These are phyloP conservation scores for Neostapfia colusana DNA, from an alignment of 176 grass and related monocot species.

Conservation along the genomic window DNA sequence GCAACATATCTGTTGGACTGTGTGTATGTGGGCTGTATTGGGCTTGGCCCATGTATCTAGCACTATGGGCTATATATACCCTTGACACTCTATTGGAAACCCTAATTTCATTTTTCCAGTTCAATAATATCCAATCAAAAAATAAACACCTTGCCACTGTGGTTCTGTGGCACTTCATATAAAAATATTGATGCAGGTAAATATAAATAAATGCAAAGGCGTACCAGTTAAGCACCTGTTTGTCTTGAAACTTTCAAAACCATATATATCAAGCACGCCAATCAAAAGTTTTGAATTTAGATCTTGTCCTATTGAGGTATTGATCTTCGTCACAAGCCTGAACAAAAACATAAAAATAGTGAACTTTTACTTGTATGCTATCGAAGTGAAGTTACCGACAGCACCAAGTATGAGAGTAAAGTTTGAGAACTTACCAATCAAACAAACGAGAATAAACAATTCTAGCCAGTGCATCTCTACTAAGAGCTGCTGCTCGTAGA, in stretches of 20 bases:
- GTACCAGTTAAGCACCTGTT: constrained; percentile 98
- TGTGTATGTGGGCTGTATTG: too few relatives aligned
- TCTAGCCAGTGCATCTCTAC: constrained; percentile 93
- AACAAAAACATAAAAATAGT: constrained; percentile 31
- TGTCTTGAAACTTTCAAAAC: constrained; percentile 99
- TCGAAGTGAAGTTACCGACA: not conserved
- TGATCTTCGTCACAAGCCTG: constrained; percentile 98
- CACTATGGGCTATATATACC: too few relatives aligned
- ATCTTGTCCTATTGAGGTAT: constrained; percentile 97
- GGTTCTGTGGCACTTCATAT: not conserved
- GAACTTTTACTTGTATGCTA: constrained; percentile 7
- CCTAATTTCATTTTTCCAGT: too few relatives aligned
- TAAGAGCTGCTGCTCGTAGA: constrained; percentile 74
- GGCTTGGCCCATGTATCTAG: too few relatives aligned
- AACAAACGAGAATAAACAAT: constrained; percentile 93
- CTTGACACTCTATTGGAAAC: too few relatives aligned
- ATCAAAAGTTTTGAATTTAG: constrained; percentile 84
- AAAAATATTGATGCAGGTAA: constrained; percentile 16
- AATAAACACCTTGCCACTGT: not conserved
- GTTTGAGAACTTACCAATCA: constrained; percentile 75
- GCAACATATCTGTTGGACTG: too few relatives aligned
- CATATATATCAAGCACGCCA: constrained; percentile 98
- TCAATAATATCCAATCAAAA: not conserved
- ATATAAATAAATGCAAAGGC: constrained; percentile 61
- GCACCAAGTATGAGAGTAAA: constrained; percentile 20